Evolutionary conservation across 2,329 filamentous ascomycete species (phyloP).

Genomic region (Fusarium graminum): DNA sequence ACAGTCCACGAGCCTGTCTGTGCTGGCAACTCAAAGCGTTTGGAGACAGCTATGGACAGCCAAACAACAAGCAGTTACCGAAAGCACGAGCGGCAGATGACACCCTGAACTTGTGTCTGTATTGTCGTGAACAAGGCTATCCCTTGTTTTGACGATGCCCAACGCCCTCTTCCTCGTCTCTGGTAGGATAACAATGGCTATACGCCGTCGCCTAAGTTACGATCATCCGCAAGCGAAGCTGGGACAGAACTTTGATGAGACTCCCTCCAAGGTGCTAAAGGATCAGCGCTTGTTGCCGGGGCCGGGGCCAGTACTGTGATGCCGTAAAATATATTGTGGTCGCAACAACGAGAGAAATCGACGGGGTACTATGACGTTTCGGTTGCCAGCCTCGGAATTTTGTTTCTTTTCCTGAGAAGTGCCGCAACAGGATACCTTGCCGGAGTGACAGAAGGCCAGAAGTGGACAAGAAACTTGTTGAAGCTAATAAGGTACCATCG

Average conservation of each 20-base stretch:
- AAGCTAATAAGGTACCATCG: conserved; percentile 31
- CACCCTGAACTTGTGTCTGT: conserved; percentile 35
- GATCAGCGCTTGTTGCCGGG: conserved; percentile 34
- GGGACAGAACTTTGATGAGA: conserved; percentile 35
- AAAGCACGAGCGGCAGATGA: conserved; percentile 38
- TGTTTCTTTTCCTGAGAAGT: conserved; percentile 30
- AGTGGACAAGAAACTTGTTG: conserved; percentile 32
- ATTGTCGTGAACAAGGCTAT: conserved; percentile 47
- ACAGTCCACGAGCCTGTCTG: conserved; percentile 36
- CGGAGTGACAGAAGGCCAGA: conserved; percentile 28
- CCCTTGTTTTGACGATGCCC: conserved; percentile 49
- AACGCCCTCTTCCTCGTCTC: conserved; percentile 37
- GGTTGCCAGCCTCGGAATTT: conserved; percentile 8
- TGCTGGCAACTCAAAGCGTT: conserved; percentile 26
- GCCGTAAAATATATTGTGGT: conserved; percentile 21
- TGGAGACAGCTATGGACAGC: conserved; percentile 19
- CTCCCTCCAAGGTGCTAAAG: conserved; percentile 17
- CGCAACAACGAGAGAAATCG: conserved; percentile 6
- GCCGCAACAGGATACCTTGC: conserved; percentile 32
- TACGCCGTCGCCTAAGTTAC: conserved; percentile 44
- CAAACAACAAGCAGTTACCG: conserved; percentile 33
- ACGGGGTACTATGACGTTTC: conserved; percentile 36
- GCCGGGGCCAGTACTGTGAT: conserved; percentile 13
- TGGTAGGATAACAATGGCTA: conserved; percentile 38
- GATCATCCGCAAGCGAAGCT: conserved; percentile 44